A percentile compares a stretch with the other conserved stretches of the same genome.
Evolutionary conservation across 2,329 filamentous ascomycete species (phyloP).

Genomic region (Penicillium sp.): DNA sequence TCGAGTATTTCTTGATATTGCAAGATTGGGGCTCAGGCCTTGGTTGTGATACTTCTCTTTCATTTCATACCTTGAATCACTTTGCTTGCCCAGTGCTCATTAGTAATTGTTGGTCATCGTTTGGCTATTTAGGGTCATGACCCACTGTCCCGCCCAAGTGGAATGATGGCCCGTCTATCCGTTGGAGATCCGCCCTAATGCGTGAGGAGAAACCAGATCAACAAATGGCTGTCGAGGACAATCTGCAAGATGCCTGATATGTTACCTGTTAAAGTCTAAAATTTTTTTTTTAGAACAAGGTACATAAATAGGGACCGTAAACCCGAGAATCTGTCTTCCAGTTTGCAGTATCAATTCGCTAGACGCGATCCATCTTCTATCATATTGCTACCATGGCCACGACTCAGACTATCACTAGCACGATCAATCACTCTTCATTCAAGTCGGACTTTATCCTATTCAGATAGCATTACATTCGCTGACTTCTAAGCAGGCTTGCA

Average conservation of each 20-base stretch:
- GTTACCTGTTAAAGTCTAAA: neutral
- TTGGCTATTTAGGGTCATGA: neutral
- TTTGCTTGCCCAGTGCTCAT: too few relatives aligned
- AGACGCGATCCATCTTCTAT: neutral
- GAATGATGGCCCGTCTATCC: slow-evolving; percentile 7
- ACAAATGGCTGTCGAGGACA: neutral
- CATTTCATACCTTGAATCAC: too few relatives aligned
- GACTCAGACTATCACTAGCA: neutral
- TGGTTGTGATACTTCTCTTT: too few relatives aligned
- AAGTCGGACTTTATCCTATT: neutral
- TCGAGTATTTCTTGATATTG: too few relatives aligned
- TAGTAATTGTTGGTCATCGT: too few relatives aligned
- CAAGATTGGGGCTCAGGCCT: too few relatives aligned
- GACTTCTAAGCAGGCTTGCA: neutral
- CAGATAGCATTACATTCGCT: neutral
- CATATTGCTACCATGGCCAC: neutral
- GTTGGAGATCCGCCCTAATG: neutral
- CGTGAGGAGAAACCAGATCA: neutral
- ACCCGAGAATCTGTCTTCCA: neutral
- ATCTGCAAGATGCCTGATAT: neutral
- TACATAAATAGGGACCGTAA: neutral
- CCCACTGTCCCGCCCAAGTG: neutral
- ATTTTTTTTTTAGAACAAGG: neutral
- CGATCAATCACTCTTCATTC: neutral
- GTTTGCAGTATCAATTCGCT: neutral